Conservation (phyloP, 257 asterid genomes). For the Gynochthodes officinalis region DNA sequence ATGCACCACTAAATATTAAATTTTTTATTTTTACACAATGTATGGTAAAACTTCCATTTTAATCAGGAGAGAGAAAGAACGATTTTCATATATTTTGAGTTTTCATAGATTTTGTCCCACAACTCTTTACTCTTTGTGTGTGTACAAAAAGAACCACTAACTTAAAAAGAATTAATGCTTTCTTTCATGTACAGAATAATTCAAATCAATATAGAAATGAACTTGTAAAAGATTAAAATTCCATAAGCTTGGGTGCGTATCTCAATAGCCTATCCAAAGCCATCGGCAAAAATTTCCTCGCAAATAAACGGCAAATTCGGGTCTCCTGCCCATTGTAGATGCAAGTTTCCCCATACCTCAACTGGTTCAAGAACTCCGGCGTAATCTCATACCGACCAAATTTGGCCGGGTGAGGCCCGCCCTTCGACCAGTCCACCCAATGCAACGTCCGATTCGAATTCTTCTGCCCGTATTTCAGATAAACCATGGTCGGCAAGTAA, state of each 20-base stretch:
- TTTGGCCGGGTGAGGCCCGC: constrained; percentile 70
- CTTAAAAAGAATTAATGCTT: background rate
- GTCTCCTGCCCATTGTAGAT: constrained; percentile 50
- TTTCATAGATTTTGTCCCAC: too few species aligned
- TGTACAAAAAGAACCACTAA: background rate
- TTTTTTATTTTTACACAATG: too few species aligned
- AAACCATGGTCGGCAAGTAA: constrained; percentile 59
- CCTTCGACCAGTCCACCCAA: constrained; percentile 89
- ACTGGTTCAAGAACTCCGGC: constrained; percentile 32
- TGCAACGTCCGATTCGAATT: constrained; percentile 57
- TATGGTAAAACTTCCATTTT: too few species aligned
- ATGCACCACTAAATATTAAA: too few species aligned
- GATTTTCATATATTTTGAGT: too few species aligned
- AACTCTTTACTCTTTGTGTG: too few species aligned
- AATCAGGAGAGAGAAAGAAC: too few species aligned
- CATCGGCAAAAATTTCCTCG: constrained; percentile 55
- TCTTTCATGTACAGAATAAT: background rate
- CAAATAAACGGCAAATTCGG: constrained; percentile 57
- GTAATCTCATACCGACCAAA: constrained; percentile 39
- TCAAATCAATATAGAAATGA: background rate
- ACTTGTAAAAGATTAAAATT: constrained; percentile 11
- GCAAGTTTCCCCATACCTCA: constrained; percentile 41
- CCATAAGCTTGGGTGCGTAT: constrained; percentile 48
- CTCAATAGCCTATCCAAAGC: constrained; percentile 54
- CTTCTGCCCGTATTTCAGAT: constrained; percentile 36